Evolutionary conservation across 352 stramenopile species (phyloP).

Genomic region (Pelagophyceae sp.): DNA sequence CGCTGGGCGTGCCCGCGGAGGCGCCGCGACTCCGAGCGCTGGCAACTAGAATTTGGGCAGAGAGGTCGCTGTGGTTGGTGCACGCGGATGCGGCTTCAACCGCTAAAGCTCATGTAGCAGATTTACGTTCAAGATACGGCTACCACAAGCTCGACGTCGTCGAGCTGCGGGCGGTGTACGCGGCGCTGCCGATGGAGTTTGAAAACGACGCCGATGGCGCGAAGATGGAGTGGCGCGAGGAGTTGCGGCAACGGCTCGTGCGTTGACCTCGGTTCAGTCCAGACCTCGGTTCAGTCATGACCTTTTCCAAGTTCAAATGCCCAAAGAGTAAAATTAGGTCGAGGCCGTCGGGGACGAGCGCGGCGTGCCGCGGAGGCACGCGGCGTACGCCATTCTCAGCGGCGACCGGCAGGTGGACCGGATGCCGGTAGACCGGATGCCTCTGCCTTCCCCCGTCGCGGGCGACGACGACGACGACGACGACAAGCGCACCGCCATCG

Average conservation of each 20-base stretch:
- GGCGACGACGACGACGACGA: background rate
- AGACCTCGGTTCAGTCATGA: no score
- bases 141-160: slow-evolving; percentile 34
- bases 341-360: background rate
- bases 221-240: slow-evolving; percentile 19
- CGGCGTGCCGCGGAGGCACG: background rate
- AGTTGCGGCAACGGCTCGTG: background rate
- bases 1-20: background rate
- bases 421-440: background rate
- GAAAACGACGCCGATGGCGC: slow-evolving; percentile 32
- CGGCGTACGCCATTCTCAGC: background rate
- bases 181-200: slow-evolving; percentile 30
- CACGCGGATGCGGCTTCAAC: slow-evolving; percentile 26
- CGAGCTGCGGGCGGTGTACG: slow-evolving; percentile 35
- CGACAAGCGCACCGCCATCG: background rate
- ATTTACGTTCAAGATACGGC: slow-evolving; percentile 29
- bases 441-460: background rate
- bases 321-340: no score
- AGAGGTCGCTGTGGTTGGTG: slow-evolving; percentile 31
- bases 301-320: no score
- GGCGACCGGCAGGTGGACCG: background rate
- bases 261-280: no score
- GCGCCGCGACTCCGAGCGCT: background rate
- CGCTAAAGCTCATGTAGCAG: slow-evolving; percentile 31
- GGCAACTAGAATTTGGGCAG: background rate